Evolutionary conservation across 192 early-diverging fungal genomes (phyloP), one percentile per base, ranked within the genome.

Genomic region (Powellomyces hirtus): DNA sequence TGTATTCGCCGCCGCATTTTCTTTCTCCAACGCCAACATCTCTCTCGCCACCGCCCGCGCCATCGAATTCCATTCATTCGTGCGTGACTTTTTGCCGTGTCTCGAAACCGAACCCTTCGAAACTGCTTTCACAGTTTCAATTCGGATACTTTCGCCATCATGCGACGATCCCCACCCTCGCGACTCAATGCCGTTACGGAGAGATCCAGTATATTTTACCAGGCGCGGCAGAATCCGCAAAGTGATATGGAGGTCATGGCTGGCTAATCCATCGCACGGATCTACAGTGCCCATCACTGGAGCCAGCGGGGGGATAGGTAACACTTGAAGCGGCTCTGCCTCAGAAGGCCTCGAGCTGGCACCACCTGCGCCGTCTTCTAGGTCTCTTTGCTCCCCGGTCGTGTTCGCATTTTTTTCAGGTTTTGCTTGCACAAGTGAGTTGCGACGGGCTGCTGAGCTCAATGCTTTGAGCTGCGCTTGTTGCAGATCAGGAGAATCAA

Each of bases 191-290:
- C 22, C 78, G 44, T 72, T 51, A 24, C 82, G 80, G n/a, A 83
- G 64, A 0, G 84, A 87, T 7, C 88, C 87, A 26, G 86, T 81
- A 75, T 94, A 94, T 10, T 77, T 75, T 18, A 76, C 72, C 13
- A 94, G 75, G 26, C 86, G 87, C 0, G 92, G 92, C 0, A 92
- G 66, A 0, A 92, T 81, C 13, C 90, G 79, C 20, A 94, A 62
- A 2, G 80, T 88, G 8, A 91, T 87, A 35, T 79, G 66, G 22
- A 94, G 50, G 64, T 92, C 91, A 64, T 89, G 84, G 45, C 79
- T 75, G 5, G 88, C 80, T 27, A 79, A 63, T 35, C 51, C 56
- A 27, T 76, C 74, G 10, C 64, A 57, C 8, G 78, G 67, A 38
- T 74, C 78, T 20, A 62, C 46, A 27, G 71, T 59, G 3, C 77